Evolutionary conservation across 192 early-diverging fungal species (phyloP).

Genomic region (Coemansia sp.): DNA sequence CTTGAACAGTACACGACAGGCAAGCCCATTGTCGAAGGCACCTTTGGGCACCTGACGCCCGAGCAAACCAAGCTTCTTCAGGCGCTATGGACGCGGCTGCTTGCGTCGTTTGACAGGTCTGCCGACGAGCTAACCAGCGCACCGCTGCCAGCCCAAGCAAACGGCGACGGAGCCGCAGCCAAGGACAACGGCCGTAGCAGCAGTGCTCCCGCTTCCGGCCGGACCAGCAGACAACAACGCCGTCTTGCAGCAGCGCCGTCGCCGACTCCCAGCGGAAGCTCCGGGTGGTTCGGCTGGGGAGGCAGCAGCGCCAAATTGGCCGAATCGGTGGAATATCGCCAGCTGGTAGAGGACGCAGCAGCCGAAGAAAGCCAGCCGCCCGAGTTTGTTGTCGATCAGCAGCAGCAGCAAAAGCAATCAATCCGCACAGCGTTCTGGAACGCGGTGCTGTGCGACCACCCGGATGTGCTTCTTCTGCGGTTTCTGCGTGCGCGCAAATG

Average conservation of each 20-base stretch:
- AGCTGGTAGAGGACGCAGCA: conserved; percentile 34
- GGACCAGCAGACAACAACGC: conserved; percentile 1
- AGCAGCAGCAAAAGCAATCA: conserved; percentile 13
- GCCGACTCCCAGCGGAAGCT: conserved; percentile 4
- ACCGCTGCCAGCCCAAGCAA: conserved; percentile 7
- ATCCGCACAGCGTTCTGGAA: conserved; percentile 66
- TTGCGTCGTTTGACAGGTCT: conserved; percentile 27
- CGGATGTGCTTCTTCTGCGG: conserved; percentile 73
- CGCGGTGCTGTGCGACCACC: conserved; percentile 65
- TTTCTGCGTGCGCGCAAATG: conserved; percentile 90
- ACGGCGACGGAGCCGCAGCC: not conserved
- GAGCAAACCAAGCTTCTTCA: conserved; percentile 51
- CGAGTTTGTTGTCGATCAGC: not conserved
- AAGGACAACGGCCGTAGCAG: conserved; percentile 12
- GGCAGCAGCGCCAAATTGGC: conserved; percentile 7
- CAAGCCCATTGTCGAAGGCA: conserved; percentile 47
- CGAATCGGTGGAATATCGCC: conserved; percentile 21
- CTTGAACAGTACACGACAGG: conserved; percentile 48
- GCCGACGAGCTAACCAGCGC: conserved; percentile 14
- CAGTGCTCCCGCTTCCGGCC: conserved; percentile 8
- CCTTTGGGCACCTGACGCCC: conserved; percentile 52
- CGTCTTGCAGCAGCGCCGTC: conserved; percentile 7
- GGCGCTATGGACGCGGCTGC: conserved; percentile 58
- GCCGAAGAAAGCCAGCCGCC: conserved; percentile 25
- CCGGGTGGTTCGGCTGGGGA: conserved; percentile 44